Evolutionary conservation across 192 early-diverging fungal species (phyloP), one percentile per base, ranked within the genome.

Genomic region (Diversispora epigaea): DNA sequence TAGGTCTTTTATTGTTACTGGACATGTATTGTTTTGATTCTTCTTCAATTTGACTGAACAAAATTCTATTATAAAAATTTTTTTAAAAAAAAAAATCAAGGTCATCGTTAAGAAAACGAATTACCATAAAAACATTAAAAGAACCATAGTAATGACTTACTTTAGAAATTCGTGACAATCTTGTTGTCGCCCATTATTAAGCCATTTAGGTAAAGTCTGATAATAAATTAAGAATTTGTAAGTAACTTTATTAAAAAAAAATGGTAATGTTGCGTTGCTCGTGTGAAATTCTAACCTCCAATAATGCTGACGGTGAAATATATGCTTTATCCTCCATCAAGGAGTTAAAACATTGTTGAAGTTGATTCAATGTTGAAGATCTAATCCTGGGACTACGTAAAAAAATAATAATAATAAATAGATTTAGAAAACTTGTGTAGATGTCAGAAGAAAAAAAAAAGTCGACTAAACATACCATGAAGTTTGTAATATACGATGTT

Each of bases 81-180:
- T 41, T 61, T 62, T 60, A 60, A 62, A 41, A 8, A n/a, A 64
- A 10, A 17, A 17, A 41, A n/a, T n/a, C 15, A 17, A 45, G 17
- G 40, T 64, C n/a, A n/a, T 64, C 10, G 12, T 64, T 12, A 64
- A 44, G 41, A 44, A 12, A 41, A 6, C 6, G 17, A 43, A 41
- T n/a, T 22, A 25, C 14, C 21, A 22, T 0, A 60, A 60, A 15
- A 64, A 3, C 43, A 41, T 17, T 17, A 54, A 12, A 17, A 54
- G n/a, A 54, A 17, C 12, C 50, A 54, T 17, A 17, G 12, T 17
- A 17, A 12, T 54, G n/a, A 54, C 62, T 71, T 71, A 39, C 68
- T 71, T 71, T 32, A 71, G 40, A 56, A 71, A 71, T 56, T 71
- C 68, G 56, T 71, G 68, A 17, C 50, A 71, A 71, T 71, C 68